phyloP scores from a whole-genome alignment of 1,139 yeast species.

The Yamadazyma epiphylla region DNA sequence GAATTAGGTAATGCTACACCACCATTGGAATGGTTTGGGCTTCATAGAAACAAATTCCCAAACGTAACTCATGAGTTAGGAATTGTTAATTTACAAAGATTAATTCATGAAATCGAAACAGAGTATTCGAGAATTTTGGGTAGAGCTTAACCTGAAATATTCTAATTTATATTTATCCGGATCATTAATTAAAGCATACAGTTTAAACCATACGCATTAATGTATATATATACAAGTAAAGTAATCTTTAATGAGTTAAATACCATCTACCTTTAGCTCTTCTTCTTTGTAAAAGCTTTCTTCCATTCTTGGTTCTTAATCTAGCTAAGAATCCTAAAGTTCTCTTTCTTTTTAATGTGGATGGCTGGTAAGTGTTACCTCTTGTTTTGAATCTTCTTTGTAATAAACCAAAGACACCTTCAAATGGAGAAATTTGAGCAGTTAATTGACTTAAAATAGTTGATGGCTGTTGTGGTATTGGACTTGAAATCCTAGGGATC shows the following conservation, averaged over 20 bases:
- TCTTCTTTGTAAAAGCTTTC: constrained; percentile 75
- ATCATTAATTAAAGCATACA: not conserved
- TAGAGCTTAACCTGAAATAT: constrained; percentile 22
- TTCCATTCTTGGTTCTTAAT: constrained; percentile 71
- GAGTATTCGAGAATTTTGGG: constrained; percentile 48
- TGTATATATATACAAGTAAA: constrained; percentile 2
- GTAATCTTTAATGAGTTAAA: constrained; percentile 58
- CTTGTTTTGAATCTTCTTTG: constrained; percentile 77
- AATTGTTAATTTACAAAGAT: constrained; percentile 67
- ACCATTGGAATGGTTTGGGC: constrained; percentile 96
- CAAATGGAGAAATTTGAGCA: constrained; percentile 15
- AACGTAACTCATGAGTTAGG: constrained; percentile 78
- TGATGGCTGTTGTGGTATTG: no score
- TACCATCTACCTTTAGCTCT: constrained; percentile 93
- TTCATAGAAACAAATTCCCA: constrained; percentile 82
- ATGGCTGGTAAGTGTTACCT: constrained; percentile 95
- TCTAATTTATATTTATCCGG: not conserved
- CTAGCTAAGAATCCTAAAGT: constrained; percentile 90
- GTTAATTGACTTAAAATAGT: not conserved
- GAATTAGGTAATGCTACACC: constrained; percentile 97
- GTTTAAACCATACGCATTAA: constrained; percentile 1
- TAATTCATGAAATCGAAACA: constrained; percentile 59
- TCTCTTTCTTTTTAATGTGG: constrained; percentile 85
- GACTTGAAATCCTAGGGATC: not conserved
- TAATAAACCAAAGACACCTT: constrained; percentile 34